Evolutionary conservation across 257 asterid species (phyloP), one percentile per base, ranked within the genome.

Genomic region (Anisodus acutangulus): DNA sequence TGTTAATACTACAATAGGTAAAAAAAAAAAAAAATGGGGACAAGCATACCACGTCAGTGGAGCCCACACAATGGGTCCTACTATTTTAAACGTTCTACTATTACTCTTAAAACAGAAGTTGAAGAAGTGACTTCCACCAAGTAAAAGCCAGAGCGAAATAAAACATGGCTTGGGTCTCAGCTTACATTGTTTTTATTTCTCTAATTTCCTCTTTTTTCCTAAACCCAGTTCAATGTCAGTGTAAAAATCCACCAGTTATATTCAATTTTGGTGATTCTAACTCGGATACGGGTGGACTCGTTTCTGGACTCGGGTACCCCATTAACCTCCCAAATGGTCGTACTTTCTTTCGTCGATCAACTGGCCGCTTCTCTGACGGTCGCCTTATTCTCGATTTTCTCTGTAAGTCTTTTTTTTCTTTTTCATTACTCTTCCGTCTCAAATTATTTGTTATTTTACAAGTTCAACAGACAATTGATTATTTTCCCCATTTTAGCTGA

Each of bases 211-310:
- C 54, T 64, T 82, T 62, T 76, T 86, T 31, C 4, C 55, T 69
- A 51, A 45, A 22, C 35, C 81, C 85, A 8, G 89, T 87, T 83
- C 35, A 8, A 16, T 54, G 84, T 57, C 47, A 37, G 70, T 94
- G 98, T 87, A 85, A 35, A 31, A 91, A 76, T 31, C 86, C 92
- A 53, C 97, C 98, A 4, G 39, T 90, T 69, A 93, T 95, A 57
- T 95, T 95, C 92, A 94, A 91, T 84, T 95, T 95, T 85, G 99
- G 99, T 47, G 98, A 95, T 84, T 95, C 99, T 43, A 95, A 95
- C 88, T 94, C 99, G 41, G 99, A 94, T 89, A 93, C 99, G n/a
- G 99, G 99, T 59, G 98, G 97, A 66, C 90, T 94, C 67, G 90
- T 87, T 78, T 93, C 98, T 86, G 99, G 91, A 43, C 90, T 95